Evolutionary conservation across 495 filamentous ascomycete genomes (phyloP).

Genomic region (Parathielavia appendiculata): DNA sequence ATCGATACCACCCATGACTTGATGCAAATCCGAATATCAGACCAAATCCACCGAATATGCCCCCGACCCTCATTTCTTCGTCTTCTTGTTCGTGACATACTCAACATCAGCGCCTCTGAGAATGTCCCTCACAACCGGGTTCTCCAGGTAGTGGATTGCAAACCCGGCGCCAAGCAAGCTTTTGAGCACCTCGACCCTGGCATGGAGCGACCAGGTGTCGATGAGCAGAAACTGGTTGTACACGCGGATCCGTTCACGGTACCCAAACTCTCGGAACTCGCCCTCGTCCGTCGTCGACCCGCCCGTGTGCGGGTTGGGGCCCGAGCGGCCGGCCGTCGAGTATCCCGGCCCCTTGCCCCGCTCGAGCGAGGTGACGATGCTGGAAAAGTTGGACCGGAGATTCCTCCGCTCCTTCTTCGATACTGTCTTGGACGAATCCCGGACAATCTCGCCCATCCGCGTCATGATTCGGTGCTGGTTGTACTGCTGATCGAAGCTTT

Average conservation of each 20-base stretch:
- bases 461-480: conserved; percentile 57
- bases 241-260: conserved; percentile 69
- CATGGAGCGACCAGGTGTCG: conserved; percentile 86
- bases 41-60: background rate
- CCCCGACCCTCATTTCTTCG: conserved; percentile 9
- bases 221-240: conserved; percentile 70
- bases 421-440: conserved; percentile 61
- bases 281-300: conserved; percentile 61
- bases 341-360: conserved; percentile 51
- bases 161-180: conserved; percentile 78
- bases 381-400: conserved; percentile 71
- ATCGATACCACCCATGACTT: background rate
- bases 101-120: conserved; percentile 42
- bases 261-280: conserved; percentile 71
- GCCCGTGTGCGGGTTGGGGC: conserved; percentile 38
- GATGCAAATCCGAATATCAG: background rate
- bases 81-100: conserved; percentile 22
- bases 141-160: conserved; percentile 71
- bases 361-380: conserved; percentile 80
- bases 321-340: conserved; percentile 38
- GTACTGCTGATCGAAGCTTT: conserved; percentile 41
- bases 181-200: conserved; percentile 68
- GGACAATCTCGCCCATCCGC: conserved; percentile 46
- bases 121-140: conserved; percentile 71
- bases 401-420: conserved; percentile 74